Evolutionary conservation across 2,329 filamentous ascomycete species (phyloP).

Genomic region (Aureobasidium sp.): DNA sequence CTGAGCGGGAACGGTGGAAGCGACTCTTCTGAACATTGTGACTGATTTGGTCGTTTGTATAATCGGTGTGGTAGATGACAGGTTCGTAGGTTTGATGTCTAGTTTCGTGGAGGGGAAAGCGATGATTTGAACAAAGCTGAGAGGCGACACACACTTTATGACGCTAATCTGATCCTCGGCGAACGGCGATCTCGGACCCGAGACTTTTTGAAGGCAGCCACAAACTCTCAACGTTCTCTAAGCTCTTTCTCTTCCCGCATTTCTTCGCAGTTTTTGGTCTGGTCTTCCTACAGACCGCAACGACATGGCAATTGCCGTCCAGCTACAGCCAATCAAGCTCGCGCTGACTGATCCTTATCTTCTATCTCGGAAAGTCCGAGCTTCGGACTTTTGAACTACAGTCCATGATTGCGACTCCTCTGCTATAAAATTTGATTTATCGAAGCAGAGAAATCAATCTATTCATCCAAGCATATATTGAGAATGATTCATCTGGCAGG

Average conservation of each 20-base stretch:
- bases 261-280: not conserved
- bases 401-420: not conserved
- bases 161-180: slow-evolving; percentile 14
- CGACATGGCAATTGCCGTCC: not conserved
- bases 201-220: not conserved
- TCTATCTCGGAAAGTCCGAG: not conserved
- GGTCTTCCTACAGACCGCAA: not conserved
- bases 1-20: slow-evolving; percentile 47
- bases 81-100: not conserved
- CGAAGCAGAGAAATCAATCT: not conserved
- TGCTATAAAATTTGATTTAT: not conserved
- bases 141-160: slow-evolving; percentile 13
- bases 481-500: not conserved
- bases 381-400: not conserved
- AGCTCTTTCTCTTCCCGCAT: not conserved
- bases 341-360: slow-evolving; percentile 8
- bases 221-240: not conserved
- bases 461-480: no score
- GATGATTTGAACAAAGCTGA: slow-evolving; percentile 9
- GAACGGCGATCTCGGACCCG: slow-evolving; percentile 11
- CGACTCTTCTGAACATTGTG: slow-evolving; percentile 52
- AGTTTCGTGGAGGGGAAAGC: not conserved
- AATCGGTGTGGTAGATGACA: not conserved
- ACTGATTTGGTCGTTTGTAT: not conserved
- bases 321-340: not conserved